A percentile compares a stretch with the other conserved stretches of the same genome.
Conservation (phyloP, 805 yeast genomes). For the Wickerhamiella brachini region DNA sequence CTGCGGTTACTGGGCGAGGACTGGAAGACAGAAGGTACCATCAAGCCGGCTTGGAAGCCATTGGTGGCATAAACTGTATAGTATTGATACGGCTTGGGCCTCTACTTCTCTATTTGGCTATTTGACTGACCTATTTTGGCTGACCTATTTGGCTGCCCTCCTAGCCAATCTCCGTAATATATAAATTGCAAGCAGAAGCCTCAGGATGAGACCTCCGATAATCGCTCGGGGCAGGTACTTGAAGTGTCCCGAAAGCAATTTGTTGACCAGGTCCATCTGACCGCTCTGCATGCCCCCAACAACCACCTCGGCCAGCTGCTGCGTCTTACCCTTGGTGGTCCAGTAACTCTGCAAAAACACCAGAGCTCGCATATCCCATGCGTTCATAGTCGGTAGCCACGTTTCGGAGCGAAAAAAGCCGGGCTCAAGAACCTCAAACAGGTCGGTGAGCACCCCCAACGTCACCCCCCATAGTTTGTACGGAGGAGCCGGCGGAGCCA, state of each 20-base stretch:
- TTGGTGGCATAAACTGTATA: background rate
- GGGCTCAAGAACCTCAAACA: slow-evolving; percentile 19
- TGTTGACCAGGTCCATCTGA: slow-evolving; percentile 15
- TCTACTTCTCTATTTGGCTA: too few species aligned
- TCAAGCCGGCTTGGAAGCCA: slow-evolving; percentile 23
- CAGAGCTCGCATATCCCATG: slow-evolving; percentile 18
- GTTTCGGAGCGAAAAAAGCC: slow-evolving; percentile 5
- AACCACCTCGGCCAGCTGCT: background rate
- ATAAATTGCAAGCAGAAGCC: background rate
- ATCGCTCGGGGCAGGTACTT: slow-evolving; percentile 15
- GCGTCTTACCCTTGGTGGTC: slow-evolving; percentile 2
- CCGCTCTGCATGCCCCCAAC: slow-evolving; percentile 7
- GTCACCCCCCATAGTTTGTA: slow-evolving; percentile 29
- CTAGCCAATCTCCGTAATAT: too few species aligned
- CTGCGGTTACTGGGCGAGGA: slow-evolving; percentile 69
- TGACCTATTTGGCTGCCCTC: too few species aligned
- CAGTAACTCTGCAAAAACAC: slow-evolving; percentile 7
- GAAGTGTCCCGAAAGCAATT: slow-evolving; percentile 18
- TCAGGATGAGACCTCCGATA: slow-evolving; percentile 1
- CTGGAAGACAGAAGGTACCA: slow-evolving; percentile 37
- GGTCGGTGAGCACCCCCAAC: slow-evolving; percentile 22
- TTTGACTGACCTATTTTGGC: background rate
- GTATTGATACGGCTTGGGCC: too few species aligned
- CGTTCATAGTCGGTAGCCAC: slow-evolving; percentile 16
- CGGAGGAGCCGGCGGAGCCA: slow-evolving; percentile 13